Evolutionary conservation across 192 early-diverging fungal species (phyloP).

Genomic region (Gigaspora rosea): DNA sequence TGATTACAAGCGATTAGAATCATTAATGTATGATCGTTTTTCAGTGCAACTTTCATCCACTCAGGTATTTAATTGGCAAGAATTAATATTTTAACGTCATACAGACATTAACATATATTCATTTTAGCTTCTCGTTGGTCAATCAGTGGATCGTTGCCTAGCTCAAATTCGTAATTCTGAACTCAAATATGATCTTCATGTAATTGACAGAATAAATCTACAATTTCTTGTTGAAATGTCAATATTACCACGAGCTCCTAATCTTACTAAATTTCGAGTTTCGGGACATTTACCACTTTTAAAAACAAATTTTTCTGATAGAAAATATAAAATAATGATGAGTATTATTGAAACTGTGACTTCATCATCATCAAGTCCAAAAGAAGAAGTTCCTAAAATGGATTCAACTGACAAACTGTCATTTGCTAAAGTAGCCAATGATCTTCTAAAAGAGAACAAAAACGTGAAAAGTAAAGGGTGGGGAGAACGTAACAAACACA

Average conservation of each 20-base stretch:
- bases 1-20: constrained; percentile 74
- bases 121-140: constrained; percentile 69
- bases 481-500: constrained; percentile 19
- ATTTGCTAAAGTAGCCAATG: neutral
- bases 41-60: constrained; percentile 76
- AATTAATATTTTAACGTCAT: no score
- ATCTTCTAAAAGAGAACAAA: neutral
- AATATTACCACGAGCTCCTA: constrained; percentile 75
- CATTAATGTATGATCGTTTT: constrained; percentile 91
- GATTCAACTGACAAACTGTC: neutral
- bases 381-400: neutral
- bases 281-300: constrained; percentile 81
- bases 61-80: constrained; percentile 53
- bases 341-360: constrained; percentile 70
- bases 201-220: constrained; percentile 89
- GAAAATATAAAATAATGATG: constrained; percentile 92
- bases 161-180: constrained; percentile 61
- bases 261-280: constrained; percentile 75
- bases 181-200: constrained; percentile 64
- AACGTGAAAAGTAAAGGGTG: neutral
- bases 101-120: neutral
- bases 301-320: constrained; percentile 89
- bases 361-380: constrained; percentile 38
- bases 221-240: constrained; percentile 80
- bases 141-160: constrained; percentile 72